A percentile compares a stretch with the other conserved stretches of the same genome.
Evolutionary conservation across 805 yeast genomes (phyloP).

Genomic region (Scheffersomyces ergatensis): DNA sequence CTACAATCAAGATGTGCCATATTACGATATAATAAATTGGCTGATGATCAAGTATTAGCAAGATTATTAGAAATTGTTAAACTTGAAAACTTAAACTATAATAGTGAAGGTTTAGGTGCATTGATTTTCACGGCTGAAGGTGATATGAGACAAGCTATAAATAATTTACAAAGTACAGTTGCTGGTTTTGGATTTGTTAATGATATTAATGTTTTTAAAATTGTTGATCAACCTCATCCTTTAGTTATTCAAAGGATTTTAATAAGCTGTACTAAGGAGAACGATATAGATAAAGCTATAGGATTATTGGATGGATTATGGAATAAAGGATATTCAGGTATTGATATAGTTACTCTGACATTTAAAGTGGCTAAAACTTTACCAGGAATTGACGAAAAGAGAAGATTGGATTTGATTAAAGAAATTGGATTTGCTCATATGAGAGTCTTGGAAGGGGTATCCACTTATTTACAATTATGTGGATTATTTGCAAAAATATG

Average conservation of each 20-base stretch:
- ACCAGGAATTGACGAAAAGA: constrained; percentile 63
- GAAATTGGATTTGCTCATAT: constrained; percentile 90
- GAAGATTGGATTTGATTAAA: constrained; percentile 71
- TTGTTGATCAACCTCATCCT: constrained; percentile 97
- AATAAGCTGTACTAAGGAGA: constrained; percentile 36
- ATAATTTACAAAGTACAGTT: constrained; percentile 88
- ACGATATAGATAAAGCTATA: constrained; percentile 62
- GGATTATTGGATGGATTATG: constrained; percentile 67
- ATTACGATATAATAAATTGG: constrained; percentile 73
- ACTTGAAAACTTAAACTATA: constrained; percentile 68
- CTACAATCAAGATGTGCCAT: constrained; percentile 96
- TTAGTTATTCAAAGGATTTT: constrained; percentile 67
- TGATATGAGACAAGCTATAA: constrained; percentile 97
- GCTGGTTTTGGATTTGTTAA: constrained; percentile 93
- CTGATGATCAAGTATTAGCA: constrained; percentile 81
- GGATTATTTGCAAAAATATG: constrained; percentile 70
- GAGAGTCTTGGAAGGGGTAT: constrained; percentile 91
- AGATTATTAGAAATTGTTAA: constrained; percentile 70
- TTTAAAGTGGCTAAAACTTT: constrained; percentile 84
- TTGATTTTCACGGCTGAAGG: constrained; percentile 95
- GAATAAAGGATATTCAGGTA: constrained; percentile 89
- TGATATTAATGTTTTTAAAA: constrained; percentile 88
- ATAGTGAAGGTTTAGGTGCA: constrained; percentile 91
- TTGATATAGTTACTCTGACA: constrained; percentile 87
- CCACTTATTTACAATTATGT: constrained; percentile 79